These are phyloP conservation scores for Pseudogymnoascus sp. DNA, from an alignment of 2,329 filamentous ascomycete genomes.

Conservation along the genomic window DNA sequence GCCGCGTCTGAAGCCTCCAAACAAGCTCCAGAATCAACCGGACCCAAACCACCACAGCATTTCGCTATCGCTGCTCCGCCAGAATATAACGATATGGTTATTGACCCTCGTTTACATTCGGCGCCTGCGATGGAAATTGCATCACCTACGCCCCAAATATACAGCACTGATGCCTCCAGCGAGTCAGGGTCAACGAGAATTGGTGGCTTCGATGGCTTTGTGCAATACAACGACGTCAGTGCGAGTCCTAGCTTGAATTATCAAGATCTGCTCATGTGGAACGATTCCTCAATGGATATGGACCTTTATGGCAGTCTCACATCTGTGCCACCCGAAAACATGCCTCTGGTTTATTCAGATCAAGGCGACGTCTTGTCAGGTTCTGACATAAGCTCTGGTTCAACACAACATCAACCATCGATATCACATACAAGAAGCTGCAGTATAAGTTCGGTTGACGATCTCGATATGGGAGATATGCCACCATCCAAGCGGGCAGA, in stretches of 20 bases:
- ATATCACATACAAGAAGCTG: slow-evolving; percentile 37
- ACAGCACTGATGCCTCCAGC: slow-evolving; percentile 31
- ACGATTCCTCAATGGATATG: slow-evolving; percentile 37
- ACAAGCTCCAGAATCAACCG: not conserved
- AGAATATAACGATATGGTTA: not conserved
- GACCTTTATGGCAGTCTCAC: slow-evolving; percentile 34
- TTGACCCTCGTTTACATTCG: not conserved
- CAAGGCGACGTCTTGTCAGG: slow-evolving; percentile 33
- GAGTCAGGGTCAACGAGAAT: slow-evolving; percentile 30
- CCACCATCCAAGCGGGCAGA: slow-evolving; percentile 2
- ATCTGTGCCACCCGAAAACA: slow-evolving; percentile 29
- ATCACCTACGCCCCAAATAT: slow-evolving; percentile 25
- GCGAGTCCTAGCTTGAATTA: slow-evolving; percentile 32
- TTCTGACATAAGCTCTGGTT: slow-evolving; percentile 36
- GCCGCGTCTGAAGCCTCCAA: not conserved
- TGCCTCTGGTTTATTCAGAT: slow-evolving; percentile 23
- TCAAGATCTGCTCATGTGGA: slow-evolving; percentile 39
- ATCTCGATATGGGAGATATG: slow-evolving; percentile 27
- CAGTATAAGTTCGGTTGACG: slow-evolving; percentile 38
- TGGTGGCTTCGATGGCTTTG: slow-evolving; percentile 37
- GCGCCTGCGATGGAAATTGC: not conserved
- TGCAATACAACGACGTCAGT: slow-evolving; percentile 33
- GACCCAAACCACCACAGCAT: not conserved
- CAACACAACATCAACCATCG: slow-evolving; percentile 35
- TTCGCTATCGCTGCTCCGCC: not conserved